Percentiles rank a stretch among this genome's conserved stretches.
Conservation (phyloP, 2,329 filamentous ascomycete species). For the Sclerotinia sclerotiorum region DNA sequence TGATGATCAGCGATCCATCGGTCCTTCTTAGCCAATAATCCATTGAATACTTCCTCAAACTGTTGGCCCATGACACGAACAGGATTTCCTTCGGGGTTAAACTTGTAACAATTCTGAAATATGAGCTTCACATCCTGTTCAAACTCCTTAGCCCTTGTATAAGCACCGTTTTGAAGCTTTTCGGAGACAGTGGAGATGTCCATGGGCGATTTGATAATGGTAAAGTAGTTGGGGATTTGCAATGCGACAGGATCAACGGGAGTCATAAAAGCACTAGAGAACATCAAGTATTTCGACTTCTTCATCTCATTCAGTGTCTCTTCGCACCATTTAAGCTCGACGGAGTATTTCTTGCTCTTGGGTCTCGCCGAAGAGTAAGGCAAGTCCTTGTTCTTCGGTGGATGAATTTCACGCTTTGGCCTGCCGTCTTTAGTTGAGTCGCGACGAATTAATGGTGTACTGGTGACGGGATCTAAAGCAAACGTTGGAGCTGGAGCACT, state of each 20-base stretch:
- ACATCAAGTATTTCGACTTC: conserved; percentile 66
- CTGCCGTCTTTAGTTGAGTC: conserved; percentile 77
- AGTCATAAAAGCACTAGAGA: conserved; percentile 73
- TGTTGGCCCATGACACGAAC: conserved; percentile 71
- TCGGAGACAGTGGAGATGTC: conserved; percentile 79
- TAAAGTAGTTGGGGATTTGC: conserved; percentile 90
- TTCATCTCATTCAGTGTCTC: conserved; percentile 75
- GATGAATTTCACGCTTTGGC: conserved; percentile 90
- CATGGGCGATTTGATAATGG: conserved; percentile 95
- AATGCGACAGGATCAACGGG: conserved; percentile 93
- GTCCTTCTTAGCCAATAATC: conserved; percentile 74
- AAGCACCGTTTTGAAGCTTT: conserved; percentile 76
- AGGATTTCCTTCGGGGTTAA: conserved; percentile 78
- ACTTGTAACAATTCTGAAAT: conserved; percentile 86
- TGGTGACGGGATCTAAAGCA: conserved; percentile 69
- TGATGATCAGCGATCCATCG: conserved; percentile 78
- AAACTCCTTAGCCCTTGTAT: conserved; percentile 80
- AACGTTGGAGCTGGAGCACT: conserved; percentile 56
- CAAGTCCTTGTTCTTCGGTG: conserved; percentile 87
- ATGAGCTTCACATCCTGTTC: conserved; percentile 80
- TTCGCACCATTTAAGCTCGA: conserved; percentile 88
- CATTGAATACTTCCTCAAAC: conserved; percentile 73
- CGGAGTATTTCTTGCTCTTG: conserved; percentile 85
- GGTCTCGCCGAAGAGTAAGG: conserved; percentile 80
- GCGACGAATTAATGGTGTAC: conserved; percentile 78